Evolutionary conservation across 805 yeast species (phyloP).

Genomic region (Yarrowia sp.): DNA sequence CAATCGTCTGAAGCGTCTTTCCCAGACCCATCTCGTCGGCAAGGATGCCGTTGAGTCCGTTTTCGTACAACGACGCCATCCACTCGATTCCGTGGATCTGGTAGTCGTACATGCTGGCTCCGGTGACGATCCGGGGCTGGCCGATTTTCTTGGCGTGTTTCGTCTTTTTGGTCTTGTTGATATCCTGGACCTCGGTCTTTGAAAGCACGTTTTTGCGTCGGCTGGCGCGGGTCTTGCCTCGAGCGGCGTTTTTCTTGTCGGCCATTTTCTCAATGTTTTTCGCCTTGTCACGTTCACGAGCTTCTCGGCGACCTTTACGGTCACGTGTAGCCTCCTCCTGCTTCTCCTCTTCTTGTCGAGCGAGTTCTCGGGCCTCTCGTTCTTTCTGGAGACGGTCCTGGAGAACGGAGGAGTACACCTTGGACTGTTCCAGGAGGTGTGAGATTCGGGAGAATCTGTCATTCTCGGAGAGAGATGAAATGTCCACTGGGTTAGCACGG

Average conservation of each 20-base stretch:
- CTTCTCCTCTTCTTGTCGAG: conserved; percentile 8
- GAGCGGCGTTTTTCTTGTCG: neutral
- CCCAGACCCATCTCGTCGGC: conserved; percentile 99
- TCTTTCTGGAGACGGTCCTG: conserved; percentile 59
- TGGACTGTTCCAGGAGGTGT: conserved; percentile 73
- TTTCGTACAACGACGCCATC: conserved; percentile 83
- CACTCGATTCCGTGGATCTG: conserved; percentile 90
- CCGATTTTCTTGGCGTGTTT: conserved; percentile 29
- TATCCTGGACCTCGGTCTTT: neutral
- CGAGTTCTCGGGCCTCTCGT: conserved; percentile 35
- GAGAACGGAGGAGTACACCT: conserved; percentile 80
- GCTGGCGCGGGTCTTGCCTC: neutral
- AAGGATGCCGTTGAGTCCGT: conserved; percentile 89
- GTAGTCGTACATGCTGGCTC: conserved; percentile 70
- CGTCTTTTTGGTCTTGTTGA: neutral
- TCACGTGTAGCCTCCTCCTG: conserved; percentile 29
- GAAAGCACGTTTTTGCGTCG: neutral
- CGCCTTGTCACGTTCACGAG: conserved; percentile 14
- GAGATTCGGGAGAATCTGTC: conserved; percentile 19
- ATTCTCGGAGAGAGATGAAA: conserved; percentile 4
- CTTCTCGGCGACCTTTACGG: conserved; percentile 26
- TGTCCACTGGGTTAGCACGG: conserved; percentile 34
- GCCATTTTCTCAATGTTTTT: neutral
- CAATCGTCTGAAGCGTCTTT: conserved; percentile 84
- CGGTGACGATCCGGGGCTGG: conserved; percentile 57